Evolutionary conservation across 2,329 filamentous ascomycete species (phyloP).

Genomic region (Emmonsiellopsis sp.): DNA sequence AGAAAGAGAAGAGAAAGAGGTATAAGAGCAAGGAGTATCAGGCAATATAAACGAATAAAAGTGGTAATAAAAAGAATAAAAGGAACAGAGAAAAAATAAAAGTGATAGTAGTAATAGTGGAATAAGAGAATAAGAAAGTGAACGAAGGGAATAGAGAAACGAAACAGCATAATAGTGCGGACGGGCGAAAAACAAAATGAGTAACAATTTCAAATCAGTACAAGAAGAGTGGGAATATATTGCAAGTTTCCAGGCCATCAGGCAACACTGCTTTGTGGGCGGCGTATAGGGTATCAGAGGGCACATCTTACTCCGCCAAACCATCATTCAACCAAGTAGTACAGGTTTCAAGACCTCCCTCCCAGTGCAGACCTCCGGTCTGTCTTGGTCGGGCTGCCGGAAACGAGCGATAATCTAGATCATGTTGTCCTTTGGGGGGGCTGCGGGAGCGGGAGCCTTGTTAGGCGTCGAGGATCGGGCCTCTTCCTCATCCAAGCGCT

Average conservation of each 20-base stretch:
- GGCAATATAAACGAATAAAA: background rate
- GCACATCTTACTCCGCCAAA: background rate
- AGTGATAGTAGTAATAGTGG: background rate
- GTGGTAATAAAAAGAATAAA: constrained; percentile 3
- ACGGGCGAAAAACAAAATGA: background rate
- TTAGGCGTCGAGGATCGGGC: constrained; percentile 19
- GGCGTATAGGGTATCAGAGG: background rate
- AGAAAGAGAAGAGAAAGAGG: background rate
- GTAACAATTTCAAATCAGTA: background rate
- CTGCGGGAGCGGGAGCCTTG: background rate
- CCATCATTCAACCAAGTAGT: background rate
- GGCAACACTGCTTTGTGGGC: background rate
- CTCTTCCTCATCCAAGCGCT: constrained; percentile 59
- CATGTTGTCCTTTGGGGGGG: constrained; percentile 20
- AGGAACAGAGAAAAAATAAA: background rate
- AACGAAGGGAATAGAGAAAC: constrained; percentile 5
- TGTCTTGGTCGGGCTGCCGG: too few species aligned
- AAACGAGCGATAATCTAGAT: constrained; percentile 17
- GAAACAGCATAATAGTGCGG: background rate
- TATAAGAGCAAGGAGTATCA: background rate
- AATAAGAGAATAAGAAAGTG: constrained; percentile 1
- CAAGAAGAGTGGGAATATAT: background rate
- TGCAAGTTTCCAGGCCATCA: constrained; percentile 5
- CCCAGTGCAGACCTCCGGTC: too few species aligned
- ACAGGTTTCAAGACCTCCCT: too few species aligned